Evolutionary conservation across 75 land plant species (phyloP), one percentile per base, ranked within the genome.

Genomic region (Selaginella tamariscina): DNA sequence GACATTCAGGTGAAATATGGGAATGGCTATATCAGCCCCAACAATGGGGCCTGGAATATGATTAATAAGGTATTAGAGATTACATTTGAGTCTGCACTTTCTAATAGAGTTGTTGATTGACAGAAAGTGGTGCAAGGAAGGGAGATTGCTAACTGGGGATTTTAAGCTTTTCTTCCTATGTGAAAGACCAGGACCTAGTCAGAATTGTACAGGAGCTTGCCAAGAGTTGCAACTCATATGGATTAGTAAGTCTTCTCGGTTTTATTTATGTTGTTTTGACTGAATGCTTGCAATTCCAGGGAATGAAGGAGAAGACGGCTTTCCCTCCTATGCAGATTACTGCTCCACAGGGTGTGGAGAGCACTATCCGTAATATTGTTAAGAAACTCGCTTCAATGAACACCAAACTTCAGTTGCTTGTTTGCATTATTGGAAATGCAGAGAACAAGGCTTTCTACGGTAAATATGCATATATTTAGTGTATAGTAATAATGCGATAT

Each of bases 361-460:
- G 15, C 5, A 39, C 49, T 5, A 39, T 39, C 5, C 49, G 49
- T 5, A 5, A 5, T 39, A 5, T 15, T 15, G 49, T 39, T 5
- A 39, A 39, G 15, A 39, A 39, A 39, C 49, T 39, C 15, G 49
- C 49, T 5, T 5, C 5, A 9, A 5, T 5, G 62, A 59, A 59
- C n/a, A 59, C 8, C 62, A n/a, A 59, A n/a, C 62, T 67, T 2
- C 67, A 73, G 27, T 59, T 73, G 18, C 13, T 73, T 15, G 15
- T 73, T 26, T 73, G 74, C 56, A 73, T 73, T 29, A 66, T 73
- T 60, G 71, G 71, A 26, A 54, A 55, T 33, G 18, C 0, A 23
- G 62, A 73, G 15, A 66, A 73, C 59, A 69, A 73, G 39, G 29
- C 27, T 2, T 27, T 73, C 2, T 73, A 73, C 56, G 71, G 75